A percentile compares a stretch with the other conserved stretches of the same genome.
These are phyloP conservation scores for Manihot esculenta DNA, from an alignment of 441 rosid genomes.

Conservation along the genomic window DNA sequence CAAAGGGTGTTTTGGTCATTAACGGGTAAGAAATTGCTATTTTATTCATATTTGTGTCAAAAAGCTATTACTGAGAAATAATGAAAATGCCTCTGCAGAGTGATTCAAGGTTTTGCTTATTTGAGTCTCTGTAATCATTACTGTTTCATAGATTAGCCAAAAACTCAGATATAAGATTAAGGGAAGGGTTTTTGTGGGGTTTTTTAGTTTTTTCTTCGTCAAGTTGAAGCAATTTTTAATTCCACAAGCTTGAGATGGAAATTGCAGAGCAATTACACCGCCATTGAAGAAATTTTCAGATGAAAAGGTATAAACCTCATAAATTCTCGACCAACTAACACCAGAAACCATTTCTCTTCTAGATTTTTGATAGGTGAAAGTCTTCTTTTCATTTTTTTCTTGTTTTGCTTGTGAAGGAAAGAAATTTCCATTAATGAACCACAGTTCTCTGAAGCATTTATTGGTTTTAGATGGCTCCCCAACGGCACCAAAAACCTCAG, in stretches of 20 bases:
- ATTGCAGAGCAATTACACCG: neutral
- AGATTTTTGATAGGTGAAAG: neutral
- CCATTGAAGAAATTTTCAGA: constrained; percentile 3
- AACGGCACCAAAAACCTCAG: constrained; percentile 29
- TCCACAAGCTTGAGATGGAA: neutral
- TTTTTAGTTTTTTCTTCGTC: neutral
- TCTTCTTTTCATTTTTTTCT: neutral
- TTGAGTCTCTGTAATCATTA: neutral
- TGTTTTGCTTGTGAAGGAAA: no score
- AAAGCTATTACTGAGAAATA: neutral
- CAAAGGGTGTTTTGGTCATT: constrained; percentile 13
- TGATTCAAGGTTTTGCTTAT: neutral
- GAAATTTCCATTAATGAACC: constrained; percentile 26
- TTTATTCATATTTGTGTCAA: neutral
- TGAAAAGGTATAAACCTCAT: constrained; percentile 6
- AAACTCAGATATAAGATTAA: neutral
- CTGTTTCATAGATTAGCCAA: neutral
- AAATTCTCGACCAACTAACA: constrained; percentile 13
- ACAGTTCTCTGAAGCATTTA: constrained; percentile 40
- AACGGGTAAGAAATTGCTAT: no score
- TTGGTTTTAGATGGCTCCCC: constrained; percentile 42
- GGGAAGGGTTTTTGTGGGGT: neutral
- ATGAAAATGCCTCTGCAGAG: neutral
- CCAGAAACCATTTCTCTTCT: neutral
- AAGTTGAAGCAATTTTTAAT: neutral